Conservation (phyloP, 2,329 filamentous ascomycete genomes). For the Bipolaris cookei region DNA sequence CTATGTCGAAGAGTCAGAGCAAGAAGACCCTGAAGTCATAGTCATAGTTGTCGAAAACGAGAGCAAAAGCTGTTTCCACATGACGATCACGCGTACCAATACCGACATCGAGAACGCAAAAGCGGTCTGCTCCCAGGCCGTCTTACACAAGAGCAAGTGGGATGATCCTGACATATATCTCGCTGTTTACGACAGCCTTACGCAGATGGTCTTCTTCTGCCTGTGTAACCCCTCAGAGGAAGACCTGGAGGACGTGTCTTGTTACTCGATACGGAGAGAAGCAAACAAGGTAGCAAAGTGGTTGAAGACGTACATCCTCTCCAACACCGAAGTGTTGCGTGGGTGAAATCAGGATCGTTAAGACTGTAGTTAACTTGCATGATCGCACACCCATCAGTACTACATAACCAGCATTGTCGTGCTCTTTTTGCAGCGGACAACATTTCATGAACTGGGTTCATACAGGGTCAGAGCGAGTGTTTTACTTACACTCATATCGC, state of each 20-base stretch:
- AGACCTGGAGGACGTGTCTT: no score
- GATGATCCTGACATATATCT: constrained; percentile 6
- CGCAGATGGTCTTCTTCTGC: constrained; percentile 7
- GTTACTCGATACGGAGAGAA: no score
- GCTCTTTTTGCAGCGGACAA: neutral
- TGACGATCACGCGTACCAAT: constrained; percentile 7
- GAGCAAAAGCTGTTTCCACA: constrained; percentile 6
- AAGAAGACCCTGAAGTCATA: constrained; percentile 3
- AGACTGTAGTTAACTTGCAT: neutral
- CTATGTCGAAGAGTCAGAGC: neutral
- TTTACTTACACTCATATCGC: neutral
- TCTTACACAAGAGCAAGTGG: constrained; percentile 8
- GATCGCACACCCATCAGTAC: neutral
- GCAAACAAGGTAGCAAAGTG: no score
- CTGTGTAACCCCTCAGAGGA: constrained; percentile 3
- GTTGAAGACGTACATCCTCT: constrained; percentile 9
- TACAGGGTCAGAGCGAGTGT: neutral
- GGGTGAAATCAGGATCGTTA: neutral
- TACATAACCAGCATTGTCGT: neutral
- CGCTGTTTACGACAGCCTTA: constrained; percentile 9
- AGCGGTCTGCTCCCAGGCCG: constrained; percentile 5
- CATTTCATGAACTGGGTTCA: neutral
- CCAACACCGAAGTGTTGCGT: constrained; percentile 5
- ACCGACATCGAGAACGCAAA: no score
- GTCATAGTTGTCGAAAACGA: constrained; percentile 5